These are phyloP conservation scores for Solanum bukasovii DNA, from an alignment of 257 asterid genomes.

Conservation along the genomic window DNA sequence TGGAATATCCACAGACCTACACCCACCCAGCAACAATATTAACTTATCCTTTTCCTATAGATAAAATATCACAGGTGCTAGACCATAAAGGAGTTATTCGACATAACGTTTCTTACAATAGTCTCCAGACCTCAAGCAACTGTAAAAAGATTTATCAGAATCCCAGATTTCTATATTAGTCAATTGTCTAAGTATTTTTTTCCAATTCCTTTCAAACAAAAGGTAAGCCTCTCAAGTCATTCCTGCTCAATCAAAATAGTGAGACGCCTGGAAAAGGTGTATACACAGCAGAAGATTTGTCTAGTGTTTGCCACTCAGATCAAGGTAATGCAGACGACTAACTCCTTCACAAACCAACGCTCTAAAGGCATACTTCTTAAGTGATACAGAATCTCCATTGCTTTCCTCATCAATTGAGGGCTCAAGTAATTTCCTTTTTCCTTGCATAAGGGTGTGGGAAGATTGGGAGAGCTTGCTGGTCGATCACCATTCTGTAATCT, in stretches of 20 bases:
- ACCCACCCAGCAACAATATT: background rate
- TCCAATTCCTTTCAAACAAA: background rate
- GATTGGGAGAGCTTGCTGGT: background rate
- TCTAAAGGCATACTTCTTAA: background rate
- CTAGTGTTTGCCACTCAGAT: background rate
- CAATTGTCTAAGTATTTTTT: background rate
- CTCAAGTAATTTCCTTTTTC: background rate
- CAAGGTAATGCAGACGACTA: background rate
- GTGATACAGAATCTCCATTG: background rate
- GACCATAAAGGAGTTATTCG: background rate
- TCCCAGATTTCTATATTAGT: background rate
- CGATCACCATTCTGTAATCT: background rate
- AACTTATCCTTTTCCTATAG: background rate
- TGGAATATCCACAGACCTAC: background rate
- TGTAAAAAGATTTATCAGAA: background rate
- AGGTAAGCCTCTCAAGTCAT: background rate
- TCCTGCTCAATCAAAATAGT: background rate
- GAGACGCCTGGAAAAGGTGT: background rate
- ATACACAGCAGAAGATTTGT: background rate
- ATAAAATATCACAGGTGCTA: background rate
- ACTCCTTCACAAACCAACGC: background rate
- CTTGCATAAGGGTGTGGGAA: background rate
- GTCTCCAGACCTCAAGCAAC: background rate
- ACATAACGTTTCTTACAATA: background rate
- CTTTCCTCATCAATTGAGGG: background rate